Conservation (phyloP, 2,329 filamentous ascomycete genomes). For the Monilinia aucupariae region DNA sequence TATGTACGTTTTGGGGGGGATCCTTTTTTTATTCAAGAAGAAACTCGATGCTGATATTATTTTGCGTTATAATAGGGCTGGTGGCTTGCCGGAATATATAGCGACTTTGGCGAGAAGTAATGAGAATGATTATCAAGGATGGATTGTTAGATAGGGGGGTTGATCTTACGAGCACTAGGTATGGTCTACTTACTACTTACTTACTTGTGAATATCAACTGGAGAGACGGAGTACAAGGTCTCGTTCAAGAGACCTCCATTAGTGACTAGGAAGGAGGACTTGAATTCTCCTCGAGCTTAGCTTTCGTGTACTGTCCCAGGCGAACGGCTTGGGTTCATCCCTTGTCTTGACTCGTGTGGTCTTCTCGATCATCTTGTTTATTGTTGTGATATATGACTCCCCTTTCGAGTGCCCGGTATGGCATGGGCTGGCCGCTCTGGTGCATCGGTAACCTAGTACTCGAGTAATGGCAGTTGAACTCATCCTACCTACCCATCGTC, state of each 20-base stretch:
- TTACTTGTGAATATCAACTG: not conserved
- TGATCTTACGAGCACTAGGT: too few relatives aligned
- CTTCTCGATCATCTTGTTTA: not conserved
- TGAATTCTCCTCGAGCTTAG: too few relatives aligned
- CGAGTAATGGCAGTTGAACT: not conserved
- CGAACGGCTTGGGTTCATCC: too few relatives aligned
- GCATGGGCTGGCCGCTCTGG: not conserved
- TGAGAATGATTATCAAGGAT: slow-evolving; percentile 17
- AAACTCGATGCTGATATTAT: not conserved
- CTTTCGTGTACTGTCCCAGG: too few relatives aligned
- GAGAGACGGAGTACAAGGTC: too few relatives aligned
- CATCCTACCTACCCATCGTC: too few relatives aligned
- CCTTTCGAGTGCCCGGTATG: not conserved
- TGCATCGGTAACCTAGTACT: not conserved
- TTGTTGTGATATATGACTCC: not conserved
- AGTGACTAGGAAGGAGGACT: too few relatives aligned
- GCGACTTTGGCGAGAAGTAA: slow-evolving; percentile 13
- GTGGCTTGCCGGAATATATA: slow-evolving; percentile 14
- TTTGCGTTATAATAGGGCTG: slow-evolving; percentile 1
- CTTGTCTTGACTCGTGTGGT: too few relatives aligned
- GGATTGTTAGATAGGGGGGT: slow-evolving; percentile 10
- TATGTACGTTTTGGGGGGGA: not conserved
- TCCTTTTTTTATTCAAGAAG: too few relatives aligned
- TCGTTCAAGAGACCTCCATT: not conserved
- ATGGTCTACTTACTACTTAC: too few relatives aligned